Conservation (phyloP, 75 land plant genomes). For the Pinus albicaulis region DNA sequence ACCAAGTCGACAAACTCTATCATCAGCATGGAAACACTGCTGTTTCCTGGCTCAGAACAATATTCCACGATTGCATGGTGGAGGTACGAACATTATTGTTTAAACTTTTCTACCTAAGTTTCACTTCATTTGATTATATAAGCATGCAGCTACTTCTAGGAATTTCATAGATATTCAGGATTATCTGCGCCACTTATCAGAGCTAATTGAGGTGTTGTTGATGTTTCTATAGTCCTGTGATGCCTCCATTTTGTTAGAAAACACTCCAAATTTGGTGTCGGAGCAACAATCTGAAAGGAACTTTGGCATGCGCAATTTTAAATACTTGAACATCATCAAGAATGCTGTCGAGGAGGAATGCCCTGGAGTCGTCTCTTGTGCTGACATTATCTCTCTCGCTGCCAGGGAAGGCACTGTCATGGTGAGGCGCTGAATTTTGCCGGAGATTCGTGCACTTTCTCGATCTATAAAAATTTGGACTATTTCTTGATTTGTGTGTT, state of each 20-base stretch:
- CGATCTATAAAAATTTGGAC: too few relatives aligned
- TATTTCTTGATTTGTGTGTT: too few relatives aligned
- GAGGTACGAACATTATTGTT: slow-evolving; percentile 24
- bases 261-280: slow-evolving; percentile 12
- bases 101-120: not conserved
- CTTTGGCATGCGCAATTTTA: slow-evolving; percentile 74
- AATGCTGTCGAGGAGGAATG: slow-evolving; percentile 56
- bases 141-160: not conserved
- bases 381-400: slow-evolving; percentile 67
- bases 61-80: slow-evolving; percentile 75
- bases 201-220: not conserved
- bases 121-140: not conserved
- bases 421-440: slow-evolving; percentile 19
- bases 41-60: slow-evolving; percentile 51
- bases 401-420: slow-evolving; percentile 55
- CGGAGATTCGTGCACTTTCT: not conserved
- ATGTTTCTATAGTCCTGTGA: slow-evolving; percentile 64
- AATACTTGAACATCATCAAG: slow-evolving; percentile 53
- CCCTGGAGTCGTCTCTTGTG: slow-evolving; percentile 72
- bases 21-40: slow-evolving; percentile 55
- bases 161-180: not conserved
- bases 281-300: slow-evolving; percentile 50
- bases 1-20: slow-evolving; percentile 38
- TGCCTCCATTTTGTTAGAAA: slow-evolving; percentile 67
- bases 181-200: not conserved